Base-by-base conservation (phyloP, 108 stramenopile genomes). In the Discostella pseudostelligera region DNA sequence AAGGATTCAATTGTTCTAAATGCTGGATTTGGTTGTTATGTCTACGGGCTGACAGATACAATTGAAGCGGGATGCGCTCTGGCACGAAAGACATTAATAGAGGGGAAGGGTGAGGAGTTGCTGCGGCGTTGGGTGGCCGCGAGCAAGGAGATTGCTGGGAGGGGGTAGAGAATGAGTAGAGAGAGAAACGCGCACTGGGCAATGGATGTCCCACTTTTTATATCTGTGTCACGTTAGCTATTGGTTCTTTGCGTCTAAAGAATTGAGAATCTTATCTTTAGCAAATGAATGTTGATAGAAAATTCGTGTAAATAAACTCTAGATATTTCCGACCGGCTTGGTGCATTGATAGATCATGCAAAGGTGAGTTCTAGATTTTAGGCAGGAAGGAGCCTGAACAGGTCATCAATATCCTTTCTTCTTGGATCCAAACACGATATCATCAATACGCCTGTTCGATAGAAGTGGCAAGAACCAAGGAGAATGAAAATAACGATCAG, bases 371-470 rank as follows among this genome's bases (percentile, higher is more conserved):
- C 49, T 5, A 21, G 21, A 21, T 4, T 11, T 25, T 22, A 24
- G 8, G 25, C 19, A 11, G 49, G 4, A 0, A 22, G 22, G 1
- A 22, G 22, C 32, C 5, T 32, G 32, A 32, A 32, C 32, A 3
- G 32, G 14, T 71, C 56, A 19, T 71, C 56, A 72, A 32, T 72
- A 46, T 16, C 62, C 62, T 40, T 65, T 86, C 72, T 93, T 92
- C 65, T 96, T 96, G 25, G 92, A 94, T 47, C 99, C 99, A 14
- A 93, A 96, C 9, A 99, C 99, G 70, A 99, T 92, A 60, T 99
- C 99, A 75, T 99, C 99, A 80, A 99, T 97, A 24, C 92, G 87
- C n/a, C 83, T 84, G 66, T 32, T 60, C 7, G 13, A 29, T 56
- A 51, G 59, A 51, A 54, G 54, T 42, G 53, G 60, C 11, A 62